phyloP scores from a whole-genome alignment of 2,329 filamentous ascomycete species.

The Beauveria medogensis region DNA sequence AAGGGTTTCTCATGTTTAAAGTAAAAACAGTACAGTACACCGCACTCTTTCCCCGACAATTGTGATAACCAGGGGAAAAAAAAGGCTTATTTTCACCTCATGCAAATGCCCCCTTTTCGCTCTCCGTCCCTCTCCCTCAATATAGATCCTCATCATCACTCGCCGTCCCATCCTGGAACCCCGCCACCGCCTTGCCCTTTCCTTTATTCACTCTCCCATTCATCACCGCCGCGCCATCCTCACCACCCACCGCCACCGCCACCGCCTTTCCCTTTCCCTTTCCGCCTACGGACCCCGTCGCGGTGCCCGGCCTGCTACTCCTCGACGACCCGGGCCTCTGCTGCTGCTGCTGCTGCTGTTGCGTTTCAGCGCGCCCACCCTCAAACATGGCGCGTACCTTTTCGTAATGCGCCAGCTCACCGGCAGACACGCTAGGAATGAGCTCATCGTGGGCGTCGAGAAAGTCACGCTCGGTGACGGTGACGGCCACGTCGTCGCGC shows the following conservation, averaged over 20 bases:
- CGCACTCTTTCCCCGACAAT: not conserved
- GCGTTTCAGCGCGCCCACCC: constrained; percentile 35
- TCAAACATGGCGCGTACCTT: constrained; percentile 78
- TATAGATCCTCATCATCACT: constrained; percentile 52
- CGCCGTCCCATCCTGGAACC: constrained; percentile 45
- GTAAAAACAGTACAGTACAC: not conserved
- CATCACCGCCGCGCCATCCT: constrained; percentile 25
- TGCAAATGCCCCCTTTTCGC: not conserved
- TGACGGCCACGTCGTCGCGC: constrained; percentile 73
- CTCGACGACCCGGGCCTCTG: constrained; percentile 26
- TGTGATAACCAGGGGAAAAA: not conserved
- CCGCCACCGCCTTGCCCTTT: constrained; percentile 47
- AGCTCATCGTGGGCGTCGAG: constrained; percentile 72
- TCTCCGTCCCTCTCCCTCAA: constrained; percentile 18
- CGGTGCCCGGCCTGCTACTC: constrained; percentile 19
- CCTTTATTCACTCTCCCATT: constrained; percentile 34
- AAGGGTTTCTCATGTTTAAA: not conserved
- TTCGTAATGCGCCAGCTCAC: constrained; percentile 88
- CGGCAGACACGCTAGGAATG: constrained; percentile 86
- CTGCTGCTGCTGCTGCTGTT: constrained; percentile 15
- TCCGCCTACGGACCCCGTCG: not conserved
- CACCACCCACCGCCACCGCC: constrained; percentile 25
- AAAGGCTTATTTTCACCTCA: not conserved
- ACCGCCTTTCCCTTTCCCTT: constrained; percentile 27
- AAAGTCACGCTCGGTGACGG: constrained; percentile 87